These are phyloP conservation scores for Pseudotulostoma volvatum DNA, from an alignment of 495 filamentous ascomycete species.

Conservation along the genomic window DNA sequence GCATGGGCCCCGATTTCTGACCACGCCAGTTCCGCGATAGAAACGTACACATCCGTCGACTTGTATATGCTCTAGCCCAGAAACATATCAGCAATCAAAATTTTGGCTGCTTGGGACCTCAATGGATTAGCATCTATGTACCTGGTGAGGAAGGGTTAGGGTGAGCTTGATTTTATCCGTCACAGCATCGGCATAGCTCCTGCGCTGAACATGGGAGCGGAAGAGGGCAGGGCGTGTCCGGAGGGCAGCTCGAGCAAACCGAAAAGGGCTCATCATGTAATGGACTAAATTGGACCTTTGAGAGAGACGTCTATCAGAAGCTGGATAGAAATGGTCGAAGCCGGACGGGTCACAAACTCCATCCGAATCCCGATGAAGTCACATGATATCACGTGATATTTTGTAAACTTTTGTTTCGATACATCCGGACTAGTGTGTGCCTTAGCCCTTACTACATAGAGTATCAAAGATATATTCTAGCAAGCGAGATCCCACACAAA, in stretches of 20 bases:
- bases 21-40: too few relatives aligned
- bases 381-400: constrained; percentile 15
- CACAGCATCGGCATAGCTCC: constrained; percentile 88
- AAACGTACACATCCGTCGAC: constrained; percentile 56
- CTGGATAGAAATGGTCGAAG: constrained; percentile 6
- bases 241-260: constrained; percentile 74
- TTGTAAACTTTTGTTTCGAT: too few relatives aligned
- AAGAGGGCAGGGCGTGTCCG: constrained; percentile 55
- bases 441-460: too few relatives aligned
- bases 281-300: constrained; percentile 19
- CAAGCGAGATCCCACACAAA: constrained; percentile 36
- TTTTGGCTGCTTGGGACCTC: constrained; percentile 2
- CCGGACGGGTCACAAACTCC: constrained; percentile 3
- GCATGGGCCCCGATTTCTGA: too few relatives aligned
- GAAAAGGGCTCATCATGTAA: constrained; percentile 73
- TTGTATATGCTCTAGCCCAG: constrained; percentile 50
- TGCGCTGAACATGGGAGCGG: constrained; percentile 55
- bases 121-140: constrained; percentile 34
- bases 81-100: constrained; percentile 12
- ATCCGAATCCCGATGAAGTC: constrained; percentile 3
- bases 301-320: constrained; percentile 10
- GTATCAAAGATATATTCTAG: too few relatives aligned
- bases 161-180: constrained; percentile 95
- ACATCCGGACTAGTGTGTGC: too few relatives aligned
- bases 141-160: constrained; percentile 94